These are phyloP conservation scores for Dactylellina drechsleri DNA, from an alignment of 2,329 filamentous ascomycete genomes.

Conservation along the genomic window DNA sequence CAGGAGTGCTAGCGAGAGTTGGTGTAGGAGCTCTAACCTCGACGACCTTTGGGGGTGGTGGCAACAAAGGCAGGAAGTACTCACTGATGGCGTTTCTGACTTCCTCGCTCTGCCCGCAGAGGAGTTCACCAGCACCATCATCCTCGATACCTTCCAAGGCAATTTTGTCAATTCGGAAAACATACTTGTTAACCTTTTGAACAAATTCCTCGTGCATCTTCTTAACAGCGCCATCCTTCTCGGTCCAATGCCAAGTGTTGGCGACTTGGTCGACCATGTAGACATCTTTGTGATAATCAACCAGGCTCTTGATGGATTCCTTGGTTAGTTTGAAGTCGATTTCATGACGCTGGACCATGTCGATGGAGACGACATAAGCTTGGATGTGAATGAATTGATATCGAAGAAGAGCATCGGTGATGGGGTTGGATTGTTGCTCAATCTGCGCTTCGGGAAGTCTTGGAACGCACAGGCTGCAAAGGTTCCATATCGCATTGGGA, in stretches of 20 bases:
- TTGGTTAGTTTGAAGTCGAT: conserved; percentile 97
- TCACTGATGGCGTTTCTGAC: conserved; percentile 87
- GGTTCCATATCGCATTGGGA: conserved; percentile 82
- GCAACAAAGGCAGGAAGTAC: conserved; percentile 86
- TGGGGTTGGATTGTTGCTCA: conserved; percentile 83
- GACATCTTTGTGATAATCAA: conserved; percentile 95
- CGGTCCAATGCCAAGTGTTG: conserved; percentile 91
- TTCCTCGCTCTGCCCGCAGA: conserved; percentile 89
- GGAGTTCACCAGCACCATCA: conserved; percentile 91
- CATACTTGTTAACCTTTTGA: conserved; percentile 95
- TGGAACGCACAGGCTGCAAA: conserved; percentile 62
- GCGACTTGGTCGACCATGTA: conserved; percentile 91
- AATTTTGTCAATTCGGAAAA: conserved; percentile 86
- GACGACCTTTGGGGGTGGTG: conserved; percentile 84
- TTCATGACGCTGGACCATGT: conserved; percentile 97
- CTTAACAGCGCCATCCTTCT: conserved; percentile 95
- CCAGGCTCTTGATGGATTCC: conserved; percentile 90
- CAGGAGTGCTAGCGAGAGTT: conserved; percentile 82
- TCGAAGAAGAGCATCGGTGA: conserved; percentile 89
- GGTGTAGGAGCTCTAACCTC: conserved; percentile 80
- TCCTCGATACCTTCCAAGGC: conserved; percentile 96
- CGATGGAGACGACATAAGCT: conserved; percentile 97
- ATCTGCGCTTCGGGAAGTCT: conserved; percentile 69
- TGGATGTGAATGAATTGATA: conserved; percentile 93
- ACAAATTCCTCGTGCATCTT: conserved; percentile 97